Percentiles rank a stretch among this genome's conserved stretches.
These are phyloP conservation scores for Sextonia rubra DNA, from an alignment of 164 flowering plant species.

Conservation along the genomic window DNA sequence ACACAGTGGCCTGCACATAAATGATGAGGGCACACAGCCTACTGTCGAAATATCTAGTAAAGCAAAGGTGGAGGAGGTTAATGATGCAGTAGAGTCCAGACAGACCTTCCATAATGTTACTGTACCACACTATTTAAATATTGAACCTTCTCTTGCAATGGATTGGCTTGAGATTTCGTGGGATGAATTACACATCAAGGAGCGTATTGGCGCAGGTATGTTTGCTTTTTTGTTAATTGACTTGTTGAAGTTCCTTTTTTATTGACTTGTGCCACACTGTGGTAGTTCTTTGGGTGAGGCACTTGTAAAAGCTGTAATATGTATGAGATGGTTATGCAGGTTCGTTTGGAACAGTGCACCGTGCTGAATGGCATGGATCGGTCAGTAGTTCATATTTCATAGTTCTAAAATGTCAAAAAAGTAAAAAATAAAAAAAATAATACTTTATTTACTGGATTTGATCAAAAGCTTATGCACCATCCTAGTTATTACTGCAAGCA, in stretches of 20 bases:
- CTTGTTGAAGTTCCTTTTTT: not conserved
- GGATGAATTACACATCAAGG: constrained; percentile 90
- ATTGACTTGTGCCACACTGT: not conserved
- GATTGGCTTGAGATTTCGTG: constrained; percentile 97
- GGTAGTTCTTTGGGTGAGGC: too few species aligned
- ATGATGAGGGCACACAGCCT: constrained; percentile 21
- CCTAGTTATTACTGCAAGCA: constrained; percentile 3
- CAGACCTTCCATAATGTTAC: constrained; percentile 24
- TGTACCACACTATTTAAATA: constrained; percentile 58
- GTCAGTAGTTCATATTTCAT: constrained; percentile 39
- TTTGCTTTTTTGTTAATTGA: not conserved
- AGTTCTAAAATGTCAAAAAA: not conserved
- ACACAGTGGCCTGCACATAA: constrained; percentile 18
- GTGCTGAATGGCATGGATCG: constrained; percentile 99
- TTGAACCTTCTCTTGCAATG: constrained; percentile 95
- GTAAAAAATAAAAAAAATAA: not conserved
- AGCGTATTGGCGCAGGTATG: constrained; percentile 93
- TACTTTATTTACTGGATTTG: not conserved
- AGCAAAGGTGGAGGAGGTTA: constrained; percentile 25
- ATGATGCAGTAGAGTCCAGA: constrained; percentile 11
- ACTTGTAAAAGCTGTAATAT: not conserved
- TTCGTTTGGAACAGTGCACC: constrained; percentile 97
- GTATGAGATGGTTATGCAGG: constrained; percentile 36
- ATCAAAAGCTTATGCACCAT: not conserved
- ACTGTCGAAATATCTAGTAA: constrained; percentile 21